phyloP scores from a whole-genome alignment of 192 early-diverging fungal species.

The Coemansia sp. region DNA sequence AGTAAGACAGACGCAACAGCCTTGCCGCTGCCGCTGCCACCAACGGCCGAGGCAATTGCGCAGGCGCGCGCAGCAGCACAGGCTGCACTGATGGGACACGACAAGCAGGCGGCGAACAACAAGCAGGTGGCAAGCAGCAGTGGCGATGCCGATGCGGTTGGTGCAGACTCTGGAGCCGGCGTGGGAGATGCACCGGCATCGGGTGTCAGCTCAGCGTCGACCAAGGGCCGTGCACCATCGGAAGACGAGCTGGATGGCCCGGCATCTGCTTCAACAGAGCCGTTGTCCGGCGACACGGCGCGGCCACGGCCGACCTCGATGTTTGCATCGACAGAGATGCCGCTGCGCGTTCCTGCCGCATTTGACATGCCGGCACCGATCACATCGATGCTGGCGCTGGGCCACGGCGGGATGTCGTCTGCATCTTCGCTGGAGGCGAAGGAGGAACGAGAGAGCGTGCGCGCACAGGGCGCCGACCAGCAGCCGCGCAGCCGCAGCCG shows the following conservation, averaged over 20 bases:
- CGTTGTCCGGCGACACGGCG: constrained; percentile 16
- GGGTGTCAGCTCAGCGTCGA: constrained; percentile 25
- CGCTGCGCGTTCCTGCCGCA: constrained; percentile 27
- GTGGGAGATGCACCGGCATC: constrained; percentile 13
- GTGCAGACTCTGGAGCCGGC: not conserved
- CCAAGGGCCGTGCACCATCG: constrained; percentile 33
- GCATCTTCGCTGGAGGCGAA: constrained; percentile 40
- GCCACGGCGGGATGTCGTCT: constrained; percentile 38
- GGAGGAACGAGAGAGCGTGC: not conserved
- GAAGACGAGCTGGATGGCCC: constrained; percentile 24
- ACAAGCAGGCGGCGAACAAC: constrained; percentile 5
- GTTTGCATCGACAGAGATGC: constrained; percentile 57
- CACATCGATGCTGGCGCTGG: constrained; percentile 39
- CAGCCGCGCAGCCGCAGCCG: constrained; percentile 27
- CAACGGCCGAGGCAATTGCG: constrained; percentile 40
- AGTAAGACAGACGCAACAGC: constrained; percentile 13
- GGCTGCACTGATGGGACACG: constrained; percentile 47
- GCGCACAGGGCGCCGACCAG: constrained; percentile 29
- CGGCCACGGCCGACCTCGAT: constrained; percentile 55
- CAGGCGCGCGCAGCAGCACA: constrained; percentile 48
- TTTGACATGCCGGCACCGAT: constrained; percentile 39
- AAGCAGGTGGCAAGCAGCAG: constrained; percentile 2
- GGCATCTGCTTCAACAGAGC: constrained; percentile 5
- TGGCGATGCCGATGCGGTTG: not conserved
- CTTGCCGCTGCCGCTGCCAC: constrained; percentile 22